Base-by-base conservation (phyloP, 768 basidiomycete species). In the Phaeolepiota aurea region DNA sequence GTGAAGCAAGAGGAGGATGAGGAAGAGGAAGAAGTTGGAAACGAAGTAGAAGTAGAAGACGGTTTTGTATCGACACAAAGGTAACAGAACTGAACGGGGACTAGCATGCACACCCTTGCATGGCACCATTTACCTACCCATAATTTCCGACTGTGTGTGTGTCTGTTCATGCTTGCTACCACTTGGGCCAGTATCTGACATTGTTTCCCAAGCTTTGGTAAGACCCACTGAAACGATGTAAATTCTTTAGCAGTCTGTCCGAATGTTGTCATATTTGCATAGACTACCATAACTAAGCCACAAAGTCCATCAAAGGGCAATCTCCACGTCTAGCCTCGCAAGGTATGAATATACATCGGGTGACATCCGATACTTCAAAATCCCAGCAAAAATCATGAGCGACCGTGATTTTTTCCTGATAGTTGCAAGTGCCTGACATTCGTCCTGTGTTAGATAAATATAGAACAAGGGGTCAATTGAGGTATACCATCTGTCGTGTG, bases 301-400 rank as follows among this genome's bases (percentile, higher is more conserved):
- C n/a, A n/a, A n/a, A n/a, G n/a, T n/a, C n/a, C n/a, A n/a, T 65
- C 54, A 87, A 52, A 88, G 66, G 15, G 86, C 82, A 49, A 88
- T 85, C 61, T 88, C 87, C 1, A 92, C 88, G 48, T 92, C 89
- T 47, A 89, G 54, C 43, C 87, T 69, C 10, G 87, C 86, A 41
- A 94, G 68, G 58, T 92, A 88, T 21, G 83, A 83, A 63, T 93
- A 91, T 44, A 91, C 82, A 55, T 94, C 89, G 15, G 85, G 79
- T 21, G 85, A 85, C 79, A 96, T 82, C 44, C 90, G 76, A 58
- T 92, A 93, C 51, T 87, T 84, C 41, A 93, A 65, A 46, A 88
- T 82, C 18, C 86, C 85, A 20, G 86, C 89, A 61, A 90, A 96
- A 42, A 89, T 75, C 75, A 92, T 89, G 42, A 94, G 55, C 4